A percentile compares a stretch with the other conserved stretches of the same genome.
Evolutionary conservation across 2,329 filamentous ascomycete genomes (phyloP).

Genomic region (Aspergillus unguis): DNA sequence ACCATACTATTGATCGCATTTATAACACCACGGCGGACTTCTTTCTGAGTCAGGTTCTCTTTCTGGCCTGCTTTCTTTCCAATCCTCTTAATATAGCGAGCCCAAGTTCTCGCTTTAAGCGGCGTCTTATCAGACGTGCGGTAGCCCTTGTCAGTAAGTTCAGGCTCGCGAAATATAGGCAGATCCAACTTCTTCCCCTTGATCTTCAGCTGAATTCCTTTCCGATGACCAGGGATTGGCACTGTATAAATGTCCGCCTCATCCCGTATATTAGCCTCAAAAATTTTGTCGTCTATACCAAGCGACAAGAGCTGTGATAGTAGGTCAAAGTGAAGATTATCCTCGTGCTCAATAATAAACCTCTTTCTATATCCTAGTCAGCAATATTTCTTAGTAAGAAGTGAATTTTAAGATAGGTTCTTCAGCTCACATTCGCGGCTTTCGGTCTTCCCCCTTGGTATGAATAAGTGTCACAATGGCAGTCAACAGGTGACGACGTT

Average conservation of each 20-base stretch:
- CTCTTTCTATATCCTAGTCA: slow-evolving; percentile 18
- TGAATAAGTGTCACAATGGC: slow-evolving; percentile 20
- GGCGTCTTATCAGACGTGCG: slow-evolving; percentile 12
- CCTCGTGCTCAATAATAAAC: slow-evolving; percentile 18
- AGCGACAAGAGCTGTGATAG: slow-evolving; percentile 17
- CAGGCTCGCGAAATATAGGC: slow-evolving; percentile 15
- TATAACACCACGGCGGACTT: slow-evolving; percentile 13
- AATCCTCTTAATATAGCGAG: slow-evolving; percentile 15
- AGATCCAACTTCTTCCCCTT: slow-evolving; percentile 18
- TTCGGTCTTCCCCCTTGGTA: slow-evolving; percentile 21
- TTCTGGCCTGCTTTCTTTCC: slow-evolving; percentile 10
- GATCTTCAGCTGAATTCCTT: slow-evolving; percentile 18
- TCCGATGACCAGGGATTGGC: slow-evolving; percentile 12
- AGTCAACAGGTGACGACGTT: slow-evolving; percentile 14
- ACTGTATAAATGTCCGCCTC: slow-evolving; percentile 17
- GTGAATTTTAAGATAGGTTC: not conserved
- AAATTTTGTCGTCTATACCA: slow-evolving; percentile 16
- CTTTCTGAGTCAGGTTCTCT: slow-evolving; percentile 17
- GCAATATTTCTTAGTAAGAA: not conserved
- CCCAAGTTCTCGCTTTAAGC: slow-evolving; percentile 15
- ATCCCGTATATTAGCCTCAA: slow-evolving; percentile 11
- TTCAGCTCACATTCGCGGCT: slow-evolving; percentile 18
- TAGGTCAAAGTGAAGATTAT: slow-evolving; percentile 19
- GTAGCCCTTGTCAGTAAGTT: slow-evolving; percentile 15
- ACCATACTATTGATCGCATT: slow-evolving; percentile 23